Percentiles rank a stretch among this genome's conserved stretches.
phyloP scores from a whole-genome alignment of 2,329 filamentous ascomycete species.

The Teratosphaeria zuluensis region DNA sequence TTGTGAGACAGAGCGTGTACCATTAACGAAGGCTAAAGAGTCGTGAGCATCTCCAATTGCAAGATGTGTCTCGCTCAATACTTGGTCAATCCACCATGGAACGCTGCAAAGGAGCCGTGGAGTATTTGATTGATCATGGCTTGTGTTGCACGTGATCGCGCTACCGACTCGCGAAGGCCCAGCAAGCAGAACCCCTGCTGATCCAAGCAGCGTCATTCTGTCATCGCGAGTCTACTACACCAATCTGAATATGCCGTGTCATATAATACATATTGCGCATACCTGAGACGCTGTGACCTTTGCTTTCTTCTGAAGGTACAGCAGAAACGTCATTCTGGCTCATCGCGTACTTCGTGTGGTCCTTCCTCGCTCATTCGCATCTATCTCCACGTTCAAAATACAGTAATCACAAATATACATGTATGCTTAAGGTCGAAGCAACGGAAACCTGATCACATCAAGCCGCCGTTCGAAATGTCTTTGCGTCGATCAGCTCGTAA shows the following conservation, averaged over 20 bases:
- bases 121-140: background rate
- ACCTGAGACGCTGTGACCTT: background rate
- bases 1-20: background rate
- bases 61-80: background rate
- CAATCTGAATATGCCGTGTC: background rate
- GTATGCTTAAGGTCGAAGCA: background rate
- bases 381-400: background rate
- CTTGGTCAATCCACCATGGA: background rate
- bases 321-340: background rate
- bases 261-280: background rate
- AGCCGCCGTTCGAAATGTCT: conserved; percentile 33
- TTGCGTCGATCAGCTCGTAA: conserved; percentile 44
- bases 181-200: background rate
- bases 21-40: background rate
- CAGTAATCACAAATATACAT: background rate
- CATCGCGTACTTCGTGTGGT: background rate
- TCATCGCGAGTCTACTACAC: background rate
- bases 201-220: background rate
- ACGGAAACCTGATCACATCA: background rate
- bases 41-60: background rate
- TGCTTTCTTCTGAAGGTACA: background rate
- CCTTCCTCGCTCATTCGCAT: background rate
- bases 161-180: background rate
- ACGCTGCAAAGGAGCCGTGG: background rate
- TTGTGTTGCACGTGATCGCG: background rate